phyloP scores from a whole-genome alignment of 106 monocot species.

The Dendrobium nobile region DNA sequence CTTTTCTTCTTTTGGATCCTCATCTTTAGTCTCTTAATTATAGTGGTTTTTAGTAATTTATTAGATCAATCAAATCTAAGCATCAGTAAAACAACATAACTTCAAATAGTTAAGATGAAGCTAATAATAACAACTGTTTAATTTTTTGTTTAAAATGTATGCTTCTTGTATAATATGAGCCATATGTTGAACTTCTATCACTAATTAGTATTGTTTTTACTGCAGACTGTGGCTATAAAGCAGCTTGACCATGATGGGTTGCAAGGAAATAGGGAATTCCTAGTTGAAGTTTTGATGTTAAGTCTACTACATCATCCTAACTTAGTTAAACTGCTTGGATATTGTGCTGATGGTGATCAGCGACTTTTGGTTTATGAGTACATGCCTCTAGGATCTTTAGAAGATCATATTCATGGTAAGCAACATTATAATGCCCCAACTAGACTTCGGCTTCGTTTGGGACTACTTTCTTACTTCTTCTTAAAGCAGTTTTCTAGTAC shows the following conservation, averaged over 20 bases:
- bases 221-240: slow-evolving; percentile 43
- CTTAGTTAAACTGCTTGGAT: slow-evolving; percentile 37
- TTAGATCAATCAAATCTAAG: not conserved
- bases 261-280: slow-evolving; percentile 41
- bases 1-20: not conserved
- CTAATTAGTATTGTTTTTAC: not conserved
- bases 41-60: not conserved
- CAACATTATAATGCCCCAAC: too few species aligned
- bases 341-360: slow-evolving; percentile 38
- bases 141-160: not conserved
- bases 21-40: not conserved
- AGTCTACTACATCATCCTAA: slow-evolving; percentile 38
- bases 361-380: slow-evolving; percentile 47
- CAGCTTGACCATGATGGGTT: slow-evolving; percentile 31
- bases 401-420: slow-evolving; percentile 43
- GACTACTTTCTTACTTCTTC: too few species aligned
- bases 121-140: not conserved
- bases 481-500: too few species aligned
- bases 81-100: not conserved
- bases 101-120: not conserved
- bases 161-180: not conserved
- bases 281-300: slow-evolving; percentile 44
- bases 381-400: slow-evolving; percentile 41
- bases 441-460: too few species aligned
- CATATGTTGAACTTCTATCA: not conserved